These are phyloP conservation scores for Colletotrichum sp. DNA, from an alignment of 2,329 filamentous ascomycete genomes.

Conservation along the genomic window DNA sequence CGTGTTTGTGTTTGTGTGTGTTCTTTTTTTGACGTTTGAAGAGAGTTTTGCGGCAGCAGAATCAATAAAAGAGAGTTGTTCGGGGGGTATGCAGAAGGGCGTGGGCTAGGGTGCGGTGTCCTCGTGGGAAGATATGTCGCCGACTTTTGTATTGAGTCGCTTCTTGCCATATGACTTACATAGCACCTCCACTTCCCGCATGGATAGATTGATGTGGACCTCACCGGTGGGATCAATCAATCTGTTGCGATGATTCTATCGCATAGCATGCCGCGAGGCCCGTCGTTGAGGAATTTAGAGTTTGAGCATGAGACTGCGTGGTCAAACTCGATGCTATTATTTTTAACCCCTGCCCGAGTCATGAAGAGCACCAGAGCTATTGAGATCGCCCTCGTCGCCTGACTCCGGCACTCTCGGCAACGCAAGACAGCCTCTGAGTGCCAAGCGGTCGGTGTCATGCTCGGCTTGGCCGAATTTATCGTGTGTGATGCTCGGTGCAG, in stretches of 20 bases:
- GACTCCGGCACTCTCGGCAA: not conserved
- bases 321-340: not conserved
- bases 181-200: not conserved
- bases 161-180: not conserved
- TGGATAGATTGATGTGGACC: not conserved
- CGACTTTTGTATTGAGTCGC: not conserved
- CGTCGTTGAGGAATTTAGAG: not conserved
- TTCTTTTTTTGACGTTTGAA: not conserved
- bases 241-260: not conserved
- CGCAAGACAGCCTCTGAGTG: rapidly evolving
- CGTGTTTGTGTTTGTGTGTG: not conserved
- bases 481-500: not conserved
- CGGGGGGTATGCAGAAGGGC: not conserved
- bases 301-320: not conserved
- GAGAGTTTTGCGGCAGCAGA: not conserved
- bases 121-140: not conserved
- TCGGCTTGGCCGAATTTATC: not conserved
- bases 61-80: not conserved
- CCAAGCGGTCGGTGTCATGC: not conserved
- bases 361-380: not conserved
- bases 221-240: not conserved
- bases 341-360: not conserved
- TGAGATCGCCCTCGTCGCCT: not conserved
- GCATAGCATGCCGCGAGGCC: not conserved
- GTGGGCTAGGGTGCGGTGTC: not conserved